Evolutionary conservation across 306 rosid species (phyloP).

Genomic region (Medicago lupulina): DNA sequence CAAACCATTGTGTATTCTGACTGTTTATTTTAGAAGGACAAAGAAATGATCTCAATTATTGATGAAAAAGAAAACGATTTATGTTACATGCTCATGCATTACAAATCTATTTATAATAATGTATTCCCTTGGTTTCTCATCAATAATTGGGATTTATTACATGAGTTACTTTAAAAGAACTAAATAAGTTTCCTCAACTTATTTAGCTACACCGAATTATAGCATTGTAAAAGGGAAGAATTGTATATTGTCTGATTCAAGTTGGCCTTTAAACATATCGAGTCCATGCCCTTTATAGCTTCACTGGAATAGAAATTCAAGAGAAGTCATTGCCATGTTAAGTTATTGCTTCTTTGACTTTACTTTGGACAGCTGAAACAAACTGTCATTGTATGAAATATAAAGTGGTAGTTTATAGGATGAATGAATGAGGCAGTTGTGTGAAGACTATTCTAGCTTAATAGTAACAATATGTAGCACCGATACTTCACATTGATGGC

Average conservation of each 20-base stretch:
- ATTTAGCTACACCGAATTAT: slow-evolving; percentile 13
- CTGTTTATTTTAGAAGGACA: not conserved
- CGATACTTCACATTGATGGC: not conserved
- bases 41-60: not conserved
- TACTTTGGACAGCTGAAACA: not conserved
- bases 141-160: not conserved
- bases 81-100: not conserved
- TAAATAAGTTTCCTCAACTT: slow-evolving; percentile 6
- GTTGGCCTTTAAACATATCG: slow-evolving; percentile 25
- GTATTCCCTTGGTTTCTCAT: not conserved
- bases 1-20: slow-evolving; percentile 1
- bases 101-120: not conserved
- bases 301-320: slow-evolving; percentile 12
- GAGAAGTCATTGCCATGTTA: slow-evolving; percentile 12
- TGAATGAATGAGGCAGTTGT: slow-evolving; percentile 19
- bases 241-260: not conserved
- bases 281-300: slow-evolving; percentile 8
- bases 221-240: slow-evolving; percentile 16
- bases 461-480: not conserved
- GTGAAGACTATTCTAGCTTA: slow-evolving; percentile 22
- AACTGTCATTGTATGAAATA: slow-evolving; percentile 4
- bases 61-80: not conserved
- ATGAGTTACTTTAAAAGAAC: not conserved
- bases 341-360: slow-evolving; percentile 19
- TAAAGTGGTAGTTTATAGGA: slow-evolving; percentile 30